phyloP scores from a whole-genome alignment of 768 basidiomycete species.

The Podaxis sp. region DNA sequence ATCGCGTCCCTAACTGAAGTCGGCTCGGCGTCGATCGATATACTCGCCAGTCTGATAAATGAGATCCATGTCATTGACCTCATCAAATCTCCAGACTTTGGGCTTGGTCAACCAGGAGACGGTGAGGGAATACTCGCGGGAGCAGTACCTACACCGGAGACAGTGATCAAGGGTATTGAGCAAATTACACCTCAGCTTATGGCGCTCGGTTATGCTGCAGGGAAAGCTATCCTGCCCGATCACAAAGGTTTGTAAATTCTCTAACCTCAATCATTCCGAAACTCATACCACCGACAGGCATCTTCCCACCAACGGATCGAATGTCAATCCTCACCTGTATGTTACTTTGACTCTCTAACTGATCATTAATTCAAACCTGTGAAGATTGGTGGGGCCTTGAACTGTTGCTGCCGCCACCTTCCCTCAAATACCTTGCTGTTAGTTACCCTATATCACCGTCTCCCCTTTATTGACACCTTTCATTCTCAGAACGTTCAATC shows the following conservation, averaged over 20 bases:
- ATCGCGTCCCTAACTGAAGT: constrained; percentile 34
- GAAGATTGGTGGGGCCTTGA: constrained; percentile 93
- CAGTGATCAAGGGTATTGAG: constrained; percentile 65
- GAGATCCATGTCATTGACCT: constrained; percentile 65
- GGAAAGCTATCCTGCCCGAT: constrained; percentile 60
- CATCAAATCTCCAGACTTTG: constrained; percentile 59
- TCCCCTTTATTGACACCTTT: background rate
- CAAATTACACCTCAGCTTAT: constrained; percentile 77
- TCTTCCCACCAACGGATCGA: constrained; percentile 74
- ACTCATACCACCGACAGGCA: constrained; percentile 32
- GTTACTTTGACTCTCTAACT: constrained; percentile 24
- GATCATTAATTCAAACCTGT: background rate
- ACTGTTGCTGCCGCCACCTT: constrained; percentile 69
- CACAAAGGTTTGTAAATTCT: constrained; percentile 47
- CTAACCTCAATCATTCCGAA: background rate
- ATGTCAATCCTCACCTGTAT: constrained; percentile 79
- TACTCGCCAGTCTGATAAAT: constrained; percentile 50
- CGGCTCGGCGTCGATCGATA: constrained; percentile 48
- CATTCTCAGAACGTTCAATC: constrained; percentile 52
- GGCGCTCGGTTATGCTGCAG: constrained; percentile 76
- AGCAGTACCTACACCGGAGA: constrained; percentile 72
- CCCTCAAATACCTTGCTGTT: constrained; percentile 59
- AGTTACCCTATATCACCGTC: constrained; percentile 23
- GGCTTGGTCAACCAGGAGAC: constrained; percentile 73
- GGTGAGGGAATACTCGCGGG: constrained; percentile 70